Evolutionary conservation across 176 grass and related monocot genomes (phyloP).

Genomic region (Elymus sibiricus): DNA sequence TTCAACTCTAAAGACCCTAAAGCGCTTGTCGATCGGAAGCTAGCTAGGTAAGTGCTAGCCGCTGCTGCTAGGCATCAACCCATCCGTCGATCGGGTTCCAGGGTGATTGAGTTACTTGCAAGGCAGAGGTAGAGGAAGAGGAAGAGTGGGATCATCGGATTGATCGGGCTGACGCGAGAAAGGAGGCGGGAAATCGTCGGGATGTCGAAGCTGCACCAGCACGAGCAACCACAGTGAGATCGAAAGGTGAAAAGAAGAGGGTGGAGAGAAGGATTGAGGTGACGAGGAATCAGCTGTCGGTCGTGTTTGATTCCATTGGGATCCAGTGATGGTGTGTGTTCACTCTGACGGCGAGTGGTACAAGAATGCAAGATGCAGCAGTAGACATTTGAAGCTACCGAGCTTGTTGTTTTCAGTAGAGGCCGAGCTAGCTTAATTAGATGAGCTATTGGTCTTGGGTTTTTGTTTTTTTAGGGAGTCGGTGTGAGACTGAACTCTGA

Average conservation of each 20-base stretch:
- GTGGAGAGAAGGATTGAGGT: neutral
- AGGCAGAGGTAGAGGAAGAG: conserved; percentile 9
- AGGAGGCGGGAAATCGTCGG: neutral
- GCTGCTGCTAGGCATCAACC: neutral
- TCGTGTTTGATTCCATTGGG: neutral
- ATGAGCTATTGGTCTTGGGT: too few species aligned
- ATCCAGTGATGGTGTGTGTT: too few species aligned
- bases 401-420: too few species aligned
- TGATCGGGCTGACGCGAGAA: neutral
- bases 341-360: neutral
- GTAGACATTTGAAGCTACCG: too few species aligned
- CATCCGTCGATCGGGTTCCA: neutral
- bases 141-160: neutral
- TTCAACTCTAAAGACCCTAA: conserved; percentile 31
- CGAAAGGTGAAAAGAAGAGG: neutral
- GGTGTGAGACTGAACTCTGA: too few species aligned
- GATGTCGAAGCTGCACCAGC: conserved; percentile 12
- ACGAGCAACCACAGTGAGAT: neutral
- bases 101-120: conserved; percentile 41
- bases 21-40: conserved; percentile 29
- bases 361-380: neutral
- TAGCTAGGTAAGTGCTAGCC: neutral
- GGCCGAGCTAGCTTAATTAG: too few species aligned
- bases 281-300: neutral
- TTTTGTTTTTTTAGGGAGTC: too few species aligned